Conservation (phyloP, 164 flowering plant species). For the Platanus orientalis region DNA sequence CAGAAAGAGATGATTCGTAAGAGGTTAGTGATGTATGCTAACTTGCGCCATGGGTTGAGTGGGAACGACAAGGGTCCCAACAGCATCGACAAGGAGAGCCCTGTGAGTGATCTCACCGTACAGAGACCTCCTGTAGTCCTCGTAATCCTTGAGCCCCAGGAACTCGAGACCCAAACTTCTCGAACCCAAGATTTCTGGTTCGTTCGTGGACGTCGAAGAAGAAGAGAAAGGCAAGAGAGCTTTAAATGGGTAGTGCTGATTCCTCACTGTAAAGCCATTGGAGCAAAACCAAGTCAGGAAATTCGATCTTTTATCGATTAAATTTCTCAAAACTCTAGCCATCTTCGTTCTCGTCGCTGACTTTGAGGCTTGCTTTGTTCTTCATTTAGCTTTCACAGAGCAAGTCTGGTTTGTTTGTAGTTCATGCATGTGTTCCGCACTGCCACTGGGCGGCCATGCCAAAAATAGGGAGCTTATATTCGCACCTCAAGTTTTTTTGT, state of each 20-base stretch:
- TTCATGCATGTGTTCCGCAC: too few relatives aligned
- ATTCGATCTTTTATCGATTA: constrained; percentile 2
- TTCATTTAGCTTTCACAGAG: constrained; percentile 5
- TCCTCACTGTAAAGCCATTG: background rate
- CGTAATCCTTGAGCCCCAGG: constrained; percentile 61
- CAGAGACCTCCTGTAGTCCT: constrained; percentile 67
- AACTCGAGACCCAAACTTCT: constrained; percentile 27
- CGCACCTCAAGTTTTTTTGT: too few relatives aligned
- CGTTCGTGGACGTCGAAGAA: constrained; percentile 17
- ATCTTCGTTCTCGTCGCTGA: constrained; percentile 15
- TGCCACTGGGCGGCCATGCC: too few relatives aligned
- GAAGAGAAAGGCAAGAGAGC: constrained; percentile 17
- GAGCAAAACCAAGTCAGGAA: constrained; percentile 4
- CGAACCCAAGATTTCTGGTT: constrained; percentile 13
- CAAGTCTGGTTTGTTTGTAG: too few relatives aligned
- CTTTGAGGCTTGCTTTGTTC: constrained; percentile 2
- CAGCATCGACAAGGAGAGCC: constrained; percentile 90
- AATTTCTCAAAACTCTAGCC: constrained; percentile 12
- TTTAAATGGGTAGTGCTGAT: constrained; percentile 6
- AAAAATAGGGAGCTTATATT: too few relatives aligned
- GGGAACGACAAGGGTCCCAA: constrained; percentile 87
- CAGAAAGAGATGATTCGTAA: background rate
- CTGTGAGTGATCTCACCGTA: constrained; percentile 87
- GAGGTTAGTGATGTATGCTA: background rate
- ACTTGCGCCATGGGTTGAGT: constrained; percentile 98